A percentile compares a stretch with the other conserved stretches of the same genome.
phyloP scores from a whole-genome alignment of 257 asterid genomes.

The Solanum medicagineum region DNA sequence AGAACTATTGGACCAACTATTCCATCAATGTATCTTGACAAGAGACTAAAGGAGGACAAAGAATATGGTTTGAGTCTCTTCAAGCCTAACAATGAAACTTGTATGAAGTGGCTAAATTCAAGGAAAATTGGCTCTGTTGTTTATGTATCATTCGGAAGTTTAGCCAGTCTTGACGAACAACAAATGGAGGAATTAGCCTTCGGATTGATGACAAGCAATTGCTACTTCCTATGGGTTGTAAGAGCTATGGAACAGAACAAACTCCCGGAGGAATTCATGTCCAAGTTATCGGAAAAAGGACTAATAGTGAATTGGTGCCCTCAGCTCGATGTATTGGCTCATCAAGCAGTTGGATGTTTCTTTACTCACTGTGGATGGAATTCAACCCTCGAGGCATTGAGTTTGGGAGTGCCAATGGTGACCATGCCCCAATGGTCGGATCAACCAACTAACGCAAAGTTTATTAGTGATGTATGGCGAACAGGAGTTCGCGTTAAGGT shows the following conservation, averaged over 20 bases:
- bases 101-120: background rate
- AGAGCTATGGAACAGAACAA: slow-evolving; percentile 20
- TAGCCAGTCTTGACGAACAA: background rate
- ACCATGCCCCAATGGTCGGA: background rate
- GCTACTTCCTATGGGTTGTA: slow-evolving; percentile 14
- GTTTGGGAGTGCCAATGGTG: background rate
- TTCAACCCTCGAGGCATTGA: background rate
- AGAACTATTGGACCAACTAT: background rate
- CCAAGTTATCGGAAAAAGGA: slow-evolving; percentile 6
- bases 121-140: background rate
- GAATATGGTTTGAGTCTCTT: slow-evolving; percentile 9
- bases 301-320: slow-evolving; percentile 30
- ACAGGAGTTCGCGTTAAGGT: slow-evolving; percentile 12
- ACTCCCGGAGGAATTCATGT: slow-evolving; percentile 16
- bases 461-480: slow-evolving; percentile 25
- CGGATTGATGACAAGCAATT: slow-evolving; percentile 6
- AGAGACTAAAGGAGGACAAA: background rate
- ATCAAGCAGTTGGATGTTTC: slow-evolving; percentile 20
- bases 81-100: slow-evolving; percentile 7
- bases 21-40: background rate
- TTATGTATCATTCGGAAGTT: background rate
- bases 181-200: slow-evolving; percentile 28
- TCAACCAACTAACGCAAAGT: background rate
- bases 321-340: slow-evolving; percentile 29
- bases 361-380: background rate